Conservation (phyloP, 2,329 filamentous ascomycete species). For the Polychaeton citri region DNA sequence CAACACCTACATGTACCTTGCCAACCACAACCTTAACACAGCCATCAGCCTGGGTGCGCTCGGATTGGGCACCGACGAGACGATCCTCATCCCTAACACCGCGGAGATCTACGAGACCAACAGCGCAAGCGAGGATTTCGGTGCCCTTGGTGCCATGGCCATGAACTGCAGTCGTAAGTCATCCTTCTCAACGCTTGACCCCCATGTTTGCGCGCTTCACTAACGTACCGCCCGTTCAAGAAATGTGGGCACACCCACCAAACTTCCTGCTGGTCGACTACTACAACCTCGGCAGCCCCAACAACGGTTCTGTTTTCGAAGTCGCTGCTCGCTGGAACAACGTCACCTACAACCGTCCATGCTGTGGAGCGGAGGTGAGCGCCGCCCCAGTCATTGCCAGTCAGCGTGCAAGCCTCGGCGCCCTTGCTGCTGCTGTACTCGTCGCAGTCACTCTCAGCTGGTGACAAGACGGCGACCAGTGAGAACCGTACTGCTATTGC, state of each 20-base stretch:
- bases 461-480: neutral
- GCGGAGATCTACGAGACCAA: constrained; percentile 61
- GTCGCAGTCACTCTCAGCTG: neutral
- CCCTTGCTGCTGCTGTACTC: neutral
- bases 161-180: constrained; percentile 45
- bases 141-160: constrained; percentile 52
- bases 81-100: constrained; percentile 57
- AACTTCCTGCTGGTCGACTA: constrained; percentile 76
- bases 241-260: constrained; percentile 52
- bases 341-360: constrained; percentile 51
- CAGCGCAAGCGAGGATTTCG: constrained; percentile 43
- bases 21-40: constrained; percentile 85
- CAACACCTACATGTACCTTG: constrained; percentile 57
- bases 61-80: constrained; percentile 1
- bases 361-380: constrained; percentile 35
- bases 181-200: neutral
- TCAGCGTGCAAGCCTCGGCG: neutral
- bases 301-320: constrained; percentile 61
- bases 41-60: constrained; percentile 46
- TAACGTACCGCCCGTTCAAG: constrained; percentile 19
- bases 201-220: neutral
- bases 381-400: neutral
- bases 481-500: too few relatives aligned
- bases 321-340: constrained; percentile 59
- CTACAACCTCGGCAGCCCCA: constrained; percentile 55